Conservation (phyloP, 768 basidiomycete genomes). For the Boletus rex-veris region DNA sequence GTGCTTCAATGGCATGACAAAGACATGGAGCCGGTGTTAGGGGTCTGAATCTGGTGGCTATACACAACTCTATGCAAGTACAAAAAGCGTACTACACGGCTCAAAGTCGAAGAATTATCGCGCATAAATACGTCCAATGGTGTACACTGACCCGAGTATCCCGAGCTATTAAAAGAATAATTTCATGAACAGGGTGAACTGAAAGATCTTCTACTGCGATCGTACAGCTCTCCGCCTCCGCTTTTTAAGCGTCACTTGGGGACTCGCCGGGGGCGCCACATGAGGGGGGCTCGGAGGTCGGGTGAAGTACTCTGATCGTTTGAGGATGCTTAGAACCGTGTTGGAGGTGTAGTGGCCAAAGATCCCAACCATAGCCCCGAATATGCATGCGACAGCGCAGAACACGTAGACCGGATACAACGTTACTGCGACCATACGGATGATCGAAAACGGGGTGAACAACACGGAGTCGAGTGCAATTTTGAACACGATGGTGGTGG, state of each 20-base stretch:
- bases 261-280: neutral
- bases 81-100: too few relatives aligned
- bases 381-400: conserved; percentile 52
- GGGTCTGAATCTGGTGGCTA: conserved; percentile 1
- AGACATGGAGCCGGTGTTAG: neutral
- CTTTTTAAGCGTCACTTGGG: conserved; percentile 17
- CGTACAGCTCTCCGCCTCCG: conserved; percentile 24
- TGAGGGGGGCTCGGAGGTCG: conserved; percentile 1
- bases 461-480: conserved; percentile 42
- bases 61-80: too few relatives aligned
- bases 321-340: conserved; percentile 8
- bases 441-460: conserved; percentile 42
- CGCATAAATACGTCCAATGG: neutral
- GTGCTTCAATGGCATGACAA: too few relatives aligned
- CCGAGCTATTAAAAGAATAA: neutral
- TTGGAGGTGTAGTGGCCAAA: conserved; percentile 29
- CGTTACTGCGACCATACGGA: conserved; percentile 38
- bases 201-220: conserved; percentile 15
- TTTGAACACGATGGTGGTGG: conserved; percentile 41
- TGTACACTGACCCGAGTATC: neutral
- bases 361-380: conserved; percentile 44
- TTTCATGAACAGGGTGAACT: neutral
- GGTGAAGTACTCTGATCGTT: conserved; percentile 12
- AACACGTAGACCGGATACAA: conserved; percentile 57
- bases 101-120: neutral